A percentile compares a stretch with the other conserved stretches of the same genome.
phyloP scores from a whole-genome alignment of 305 asterid species.

The Fraxinus baroniana region DNA sequence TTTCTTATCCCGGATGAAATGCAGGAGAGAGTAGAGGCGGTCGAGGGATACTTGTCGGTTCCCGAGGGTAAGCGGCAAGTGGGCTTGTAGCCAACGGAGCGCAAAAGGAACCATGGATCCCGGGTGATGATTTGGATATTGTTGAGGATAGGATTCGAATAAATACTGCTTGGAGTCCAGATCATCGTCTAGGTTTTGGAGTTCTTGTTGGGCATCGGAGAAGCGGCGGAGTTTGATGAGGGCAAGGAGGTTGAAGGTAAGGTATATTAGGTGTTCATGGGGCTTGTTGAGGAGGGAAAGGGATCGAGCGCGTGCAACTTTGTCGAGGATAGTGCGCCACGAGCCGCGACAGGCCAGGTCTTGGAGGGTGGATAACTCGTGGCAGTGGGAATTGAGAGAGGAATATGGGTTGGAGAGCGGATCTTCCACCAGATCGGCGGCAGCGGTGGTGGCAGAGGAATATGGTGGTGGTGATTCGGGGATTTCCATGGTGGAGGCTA shows the following conservation, averaged over 20 bases:
- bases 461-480: constrained; percentile 29
- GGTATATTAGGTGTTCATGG: constrained; percentile 83
- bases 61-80: constrained; percentile 72
- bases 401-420: constrained; percentile 60
- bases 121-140: constrained; percentile 55
- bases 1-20: constrained; percentile 47
- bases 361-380: constrained; percentile 68
- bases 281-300: constrained; percentile 78
- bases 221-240: constrained; percentile 86
- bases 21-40: constrained; percentile 69
- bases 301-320: constrained; percentile 82
- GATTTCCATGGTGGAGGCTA: constrained; percentile 35
- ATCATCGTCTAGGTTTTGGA: constrained; percentile 57
- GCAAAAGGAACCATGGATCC: constrained; percentile 94
- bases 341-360: constrained; percentile 95
- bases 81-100: constrained; percentile 87
- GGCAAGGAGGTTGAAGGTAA: constrained; percentile 77
- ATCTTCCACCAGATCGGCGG: constrained; percentile 39
- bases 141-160: constrained; percentile 62
- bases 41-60: constrained; percentile 77
- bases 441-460: constrained; percentile 16
- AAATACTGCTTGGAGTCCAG: constrained; percentile 52
- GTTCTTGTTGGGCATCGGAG: constrained; percentile 73
- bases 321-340: constrained; percentile 88
- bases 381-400: constrained; percentile 74